Conservation (phyloP, 2,329 filamentous ascomycete genomes). For the Aspergillus versicolor region DNA sequence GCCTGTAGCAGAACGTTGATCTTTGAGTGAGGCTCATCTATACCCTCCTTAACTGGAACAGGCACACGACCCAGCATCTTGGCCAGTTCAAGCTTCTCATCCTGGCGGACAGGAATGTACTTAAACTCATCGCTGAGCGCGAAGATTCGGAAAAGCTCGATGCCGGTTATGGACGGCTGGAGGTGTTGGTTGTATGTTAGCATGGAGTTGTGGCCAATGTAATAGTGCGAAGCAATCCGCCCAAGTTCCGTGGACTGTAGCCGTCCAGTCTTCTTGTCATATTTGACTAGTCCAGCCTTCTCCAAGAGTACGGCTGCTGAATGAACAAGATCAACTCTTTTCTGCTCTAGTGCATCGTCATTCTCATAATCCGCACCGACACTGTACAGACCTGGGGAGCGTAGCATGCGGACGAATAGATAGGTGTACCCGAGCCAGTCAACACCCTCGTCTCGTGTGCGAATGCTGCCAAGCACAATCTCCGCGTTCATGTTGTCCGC, state of each 20-base stretch:
- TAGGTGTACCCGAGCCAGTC: constrained; percentile 99
- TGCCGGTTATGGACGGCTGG: constrained; percentile 86
- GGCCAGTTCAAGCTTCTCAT: constrained; percentile 94
- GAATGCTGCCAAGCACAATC: constrained; percentile 88
- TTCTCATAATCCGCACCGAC: constrained; percentile 95
- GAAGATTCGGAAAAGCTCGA: constrained; percentile 96
- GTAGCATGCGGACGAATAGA: constrained; percentile 94
- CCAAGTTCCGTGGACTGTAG: constrained; percentile 91
- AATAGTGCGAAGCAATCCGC: constrained; percentile 95
- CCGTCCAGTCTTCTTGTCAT: constrained; percentile 88
- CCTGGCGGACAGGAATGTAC: constrained; percentile 95
- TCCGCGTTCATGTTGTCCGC: constrained; percentile 97
- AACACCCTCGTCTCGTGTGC: constrained; percentile 91
- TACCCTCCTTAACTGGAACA: constrained; percentile 94
- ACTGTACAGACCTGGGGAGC: constrained; percentile 90
- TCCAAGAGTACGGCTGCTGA: constrained; percentile 86
- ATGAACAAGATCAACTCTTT: constrained; percentile 94
- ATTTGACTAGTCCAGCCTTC: constrained; percentile 86
- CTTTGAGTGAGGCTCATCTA: constrained; percentile 95
- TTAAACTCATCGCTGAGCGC: constrained; percentile 97
- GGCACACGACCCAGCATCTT: constrained; percentile 88
- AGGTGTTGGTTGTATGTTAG: constrained; percentile 94
- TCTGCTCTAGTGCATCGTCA: constrained; percentile 88
- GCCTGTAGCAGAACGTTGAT: constrained; percentile 97
- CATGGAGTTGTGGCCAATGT: constrained; percentile 96